Evolutionary conservation across 2,329 filamentous ascomycete genomes (phyloP).

Genomic region (Didymella exigua): DNA sequence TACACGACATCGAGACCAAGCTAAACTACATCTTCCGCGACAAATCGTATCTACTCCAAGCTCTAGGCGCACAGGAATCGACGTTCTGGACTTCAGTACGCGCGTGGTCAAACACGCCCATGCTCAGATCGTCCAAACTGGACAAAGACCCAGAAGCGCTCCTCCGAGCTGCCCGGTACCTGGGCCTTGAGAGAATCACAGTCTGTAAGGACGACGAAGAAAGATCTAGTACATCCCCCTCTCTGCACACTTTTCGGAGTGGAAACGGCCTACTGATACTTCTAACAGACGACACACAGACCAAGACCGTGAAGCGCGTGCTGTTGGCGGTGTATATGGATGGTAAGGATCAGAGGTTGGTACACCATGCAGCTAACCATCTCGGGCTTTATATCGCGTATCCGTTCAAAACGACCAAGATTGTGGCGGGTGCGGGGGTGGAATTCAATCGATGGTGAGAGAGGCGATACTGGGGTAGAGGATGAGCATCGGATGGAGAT

Average conservation of each 20-base stretch:
- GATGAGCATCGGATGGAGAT: too few species aligned
- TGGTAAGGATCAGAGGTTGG: background rate
- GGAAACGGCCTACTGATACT: background rate
- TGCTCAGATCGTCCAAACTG: background rate
- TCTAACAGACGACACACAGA: background rate
- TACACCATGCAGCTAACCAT: background rate
- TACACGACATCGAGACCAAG: background rate
- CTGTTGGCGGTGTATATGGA: background rate
- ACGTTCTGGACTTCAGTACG: background rate
- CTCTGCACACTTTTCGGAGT: too few species aligned
- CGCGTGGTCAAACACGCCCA: background rate
- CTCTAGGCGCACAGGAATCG: background rate
- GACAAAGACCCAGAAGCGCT: background rate
- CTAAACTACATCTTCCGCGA: background rate
- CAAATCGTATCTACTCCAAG: background rate
- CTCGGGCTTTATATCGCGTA: background rate
- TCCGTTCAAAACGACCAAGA: too few species aligned
- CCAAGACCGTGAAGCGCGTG: background rate
- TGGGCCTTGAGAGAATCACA: background rate
- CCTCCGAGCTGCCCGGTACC: background rate
- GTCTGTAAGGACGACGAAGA: too few species aligned
- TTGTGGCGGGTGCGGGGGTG: too few species aligned
- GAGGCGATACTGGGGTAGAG: background rate
- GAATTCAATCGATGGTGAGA: too few species aligned
- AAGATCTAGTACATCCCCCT: too few species aligned